Evolutionary conservation across 306 rosid species (phyloP).

Genomic region (Aeschynomene evenia): DNA sequence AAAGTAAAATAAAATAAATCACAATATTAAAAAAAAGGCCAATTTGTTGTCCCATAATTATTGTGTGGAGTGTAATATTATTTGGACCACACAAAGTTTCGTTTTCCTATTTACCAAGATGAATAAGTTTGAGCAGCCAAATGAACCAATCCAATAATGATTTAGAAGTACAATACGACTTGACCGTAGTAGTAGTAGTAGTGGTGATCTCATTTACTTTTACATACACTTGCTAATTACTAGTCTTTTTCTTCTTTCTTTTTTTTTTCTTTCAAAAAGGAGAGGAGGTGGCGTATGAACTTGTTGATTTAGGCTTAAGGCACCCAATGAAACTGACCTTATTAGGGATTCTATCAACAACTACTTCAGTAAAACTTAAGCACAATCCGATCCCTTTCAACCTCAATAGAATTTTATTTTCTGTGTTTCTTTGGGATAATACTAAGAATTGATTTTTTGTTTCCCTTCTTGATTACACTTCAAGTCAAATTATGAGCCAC

Average conservation of each 20-base stretch:
- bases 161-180: neutral
- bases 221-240: neutral
- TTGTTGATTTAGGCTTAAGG: conserved; percentile 16
- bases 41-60: neutral
- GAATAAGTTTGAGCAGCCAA: conserved; percentile 8
- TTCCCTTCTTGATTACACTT: conserved; percentile 8
- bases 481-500: neutral
- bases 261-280: neutral
- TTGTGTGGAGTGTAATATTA: too few species aligned
- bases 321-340: neutral
- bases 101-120: conserved; percentile 5
- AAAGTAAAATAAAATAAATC: neutral
- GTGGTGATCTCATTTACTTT: too few species aligned
- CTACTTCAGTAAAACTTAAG: neutral
- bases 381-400: neutral
- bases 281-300: neutral
- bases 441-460: neutral
- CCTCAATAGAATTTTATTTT: neutral
- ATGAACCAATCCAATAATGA: conserved; percentile 7
- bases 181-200: neutral
- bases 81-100: too few species aligned
- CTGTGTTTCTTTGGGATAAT: neutral
- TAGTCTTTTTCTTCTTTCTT: too few species aligned
- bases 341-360: neutral
- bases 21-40: neutral